Evolutionary conservation across 2,329 filamentous ascomycete species (phyloP).

Genomic region (Neofusicoccum sp.): DNA sequence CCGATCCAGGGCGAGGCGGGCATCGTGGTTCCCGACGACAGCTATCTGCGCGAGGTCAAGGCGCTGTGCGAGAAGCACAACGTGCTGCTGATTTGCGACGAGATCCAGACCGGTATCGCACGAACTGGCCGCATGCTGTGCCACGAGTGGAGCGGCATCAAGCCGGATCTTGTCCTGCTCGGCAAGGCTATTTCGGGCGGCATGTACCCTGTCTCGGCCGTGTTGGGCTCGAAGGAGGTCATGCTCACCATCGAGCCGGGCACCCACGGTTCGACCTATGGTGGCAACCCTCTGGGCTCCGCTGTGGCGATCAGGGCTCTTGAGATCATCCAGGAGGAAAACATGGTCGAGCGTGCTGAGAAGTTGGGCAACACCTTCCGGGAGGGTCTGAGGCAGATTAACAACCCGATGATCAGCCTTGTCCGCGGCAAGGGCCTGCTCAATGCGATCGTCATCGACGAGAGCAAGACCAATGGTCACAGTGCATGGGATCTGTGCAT

Average conservation of each 20-base stretch:
- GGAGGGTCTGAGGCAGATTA: conserved; percentile 69
- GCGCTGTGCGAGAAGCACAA: conserved; percentile 93
- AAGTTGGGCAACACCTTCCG: conserved; percentile 80
- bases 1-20: conserved; percentile 97
- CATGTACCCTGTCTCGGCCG: conserved; percentile 97
- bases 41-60: conserved; percentile 77
- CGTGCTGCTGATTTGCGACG: conserved; percentile 92
- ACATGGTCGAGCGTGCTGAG: conserved; percentile 80
- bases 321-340: conserved; percentile 89
- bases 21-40: conserved; percentile 88
- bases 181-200: conserved; percentile 98
- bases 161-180: conserved; percentile 89
- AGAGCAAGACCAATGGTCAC: conserved; percentile 78
- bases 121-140: conserved; percentile 92
- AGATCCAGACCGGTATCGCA: conserved; percentile 97
- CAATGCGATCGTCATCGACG: conserved; percentile 95
- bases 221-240: conserved; percentile 81
- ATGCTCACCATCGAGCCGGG: conserved; percentile 97
- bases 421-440: conserved; percentile 91
- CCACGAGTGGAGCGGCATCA: conserved; percentile 91
- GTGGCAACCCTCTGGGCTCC: conserved; percentile 92
- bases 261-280: conserved; percentile 97
- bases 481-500: conserved; percentile 96
- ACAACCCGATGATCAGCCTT: conserved; percentile 74
- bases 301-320: conserved; percentile 93